Evolutionary conservation across 768 basidiomycete species (phyloP).

Genomic region (Mycena floridula): DNA sequence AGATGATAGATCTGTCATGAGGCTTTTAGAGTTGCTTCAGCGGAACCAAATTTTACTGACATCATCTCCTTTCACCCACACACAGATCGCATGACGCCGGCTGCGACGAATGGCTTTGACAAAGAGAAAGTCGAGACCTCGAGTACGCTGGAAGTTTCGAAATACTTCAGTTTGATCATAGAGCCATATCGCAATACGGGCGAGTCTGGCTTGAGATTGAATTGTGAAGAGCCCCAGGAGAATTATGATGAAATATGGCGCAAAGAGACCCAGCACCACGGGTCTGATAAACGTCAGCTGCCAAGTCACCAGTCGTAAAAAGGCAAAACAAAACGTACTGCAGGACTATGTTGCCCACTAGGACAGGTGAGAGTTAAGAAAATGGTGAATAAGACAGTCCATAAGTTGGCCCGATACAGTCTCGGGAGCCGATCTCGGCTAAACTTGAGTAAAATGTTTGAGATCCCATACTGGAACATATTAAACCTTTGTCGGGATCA

Average conservation of each 20-base stretch:
- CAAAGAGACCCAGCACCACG: conserved; percentile 24
- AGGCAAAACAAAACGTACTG: conserved; percentile 31
- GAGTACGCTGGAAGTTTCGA: conserved; percentile 32
- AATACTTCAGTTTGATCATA: conserved; percentile 54
- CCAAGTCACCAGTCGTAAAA: not conserved
- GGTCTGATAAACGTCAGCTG: not conserved
- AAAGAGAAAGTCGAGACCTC: conserved; percentile 35
- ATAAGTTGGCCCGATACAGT: conserved; percentile 29
- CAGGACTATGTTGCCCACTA: conserved; percentile 56
- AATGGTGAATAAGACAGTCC: conserved; percentile 34
- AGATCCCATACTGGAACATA: conserved; percentile 46
- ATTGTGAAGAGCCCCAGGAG: conserved; percentile 39
- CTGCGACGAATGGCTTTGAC: conserved; percentile 38
- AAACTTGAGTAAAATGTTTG: conserved; percentile 55
- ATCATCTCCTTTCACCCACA: conserved; percentile 62
- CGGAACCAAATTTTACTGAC: conserved; percentile 25
- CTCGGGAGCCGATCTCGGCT: conserved; percentile 56
- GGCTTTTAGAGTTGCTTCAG: not conserved
- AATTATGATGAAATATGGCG: conserved; percentile 52
- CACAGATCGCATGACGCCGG: conserved; percentile 49
- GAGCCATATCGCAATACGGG: conserved; percentile 53
- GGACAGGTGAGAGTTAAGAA: conserved; percentile 34
- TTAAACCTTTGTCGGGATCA: no score
- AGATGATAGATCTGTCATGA: conserved; percentile 52
- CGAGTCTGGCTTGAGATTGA: conserved; percentile 47